A percentile compares a stretch with the other conserved stretches of the same genome.
Evolutionary conservation across 768 basidiomycete species (phyloP).

Genomic region (Leccinum uliginosum): DNA sequence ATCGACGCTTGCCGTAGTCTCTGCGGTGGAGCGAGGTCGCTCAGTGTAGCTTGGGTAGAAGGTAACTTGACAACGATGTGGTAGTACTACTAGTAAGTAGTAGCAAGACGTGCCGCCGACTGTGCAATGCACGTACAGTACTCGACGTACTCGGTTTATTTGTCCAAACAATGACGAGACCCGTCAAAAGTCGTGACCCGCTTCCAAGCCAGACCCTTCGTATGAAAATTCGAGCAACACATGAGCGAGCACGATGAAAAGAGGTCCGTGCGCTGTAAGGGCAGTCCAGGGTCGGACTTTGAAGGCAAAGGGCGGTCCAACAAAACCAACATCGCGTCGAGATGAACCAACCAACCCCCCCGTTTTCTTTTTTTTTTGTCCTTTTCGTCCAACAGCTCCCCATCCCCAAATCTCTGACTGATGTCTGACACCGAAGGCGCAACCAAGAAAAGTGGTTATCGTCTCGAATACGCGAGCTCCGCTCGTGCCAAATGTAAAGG

Average conservation of each 20-base stretch:
- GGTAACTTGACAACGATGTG: not conserved
- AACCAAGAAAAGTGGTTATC: constrained; percentile 50
- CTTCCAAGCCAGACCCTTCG: constrained; percentile 9
- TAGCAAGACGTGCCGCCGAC: not conserved
- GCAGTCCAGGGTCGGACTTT: constrained; percentile 33
- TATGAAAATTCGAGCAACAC: constrained; percentile 16
- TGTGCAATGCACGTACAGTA: not conserved
- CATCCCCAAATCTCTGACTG: constrained; percentile 15
- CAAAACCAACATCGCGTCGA: constrained; percentile 36
- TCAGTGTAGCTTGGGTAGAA: not conserved
- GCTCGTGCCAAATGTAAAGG: constrained; percentile 78
- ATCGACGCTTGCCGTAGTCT: not conserved
- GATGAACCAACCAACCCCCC: constrained; percentile 33
- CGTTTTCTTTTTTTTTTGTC: constrained; percentile 29
- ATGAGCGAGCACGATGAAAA: constrained; percentile 23
- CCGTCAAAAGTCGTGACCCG: constrained; percentile 7
- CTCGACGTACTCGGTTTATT: constrained; percentile 14
- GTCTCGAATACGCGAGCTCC: constrained; percentile 71
- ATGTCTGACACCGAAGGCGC: constrained; percentile 36
- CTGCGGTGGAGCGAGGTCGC: not conserved
- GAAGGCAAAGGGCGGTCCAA: constrained; percentile 36
- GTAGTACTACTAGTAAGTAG: not conserved
- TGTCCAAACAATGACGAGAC: constrained; percentile 29
- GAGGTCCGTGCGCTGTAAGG: constrained; percentile 35
- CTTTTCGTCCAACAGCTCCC: constrained; percentile 4